Evolutionary conservation across 495 filamentous ascomycete species (phyloP), one percentile per base, ranked within the genome.

Genomic region (Penicillium chermesinum): DNA sequence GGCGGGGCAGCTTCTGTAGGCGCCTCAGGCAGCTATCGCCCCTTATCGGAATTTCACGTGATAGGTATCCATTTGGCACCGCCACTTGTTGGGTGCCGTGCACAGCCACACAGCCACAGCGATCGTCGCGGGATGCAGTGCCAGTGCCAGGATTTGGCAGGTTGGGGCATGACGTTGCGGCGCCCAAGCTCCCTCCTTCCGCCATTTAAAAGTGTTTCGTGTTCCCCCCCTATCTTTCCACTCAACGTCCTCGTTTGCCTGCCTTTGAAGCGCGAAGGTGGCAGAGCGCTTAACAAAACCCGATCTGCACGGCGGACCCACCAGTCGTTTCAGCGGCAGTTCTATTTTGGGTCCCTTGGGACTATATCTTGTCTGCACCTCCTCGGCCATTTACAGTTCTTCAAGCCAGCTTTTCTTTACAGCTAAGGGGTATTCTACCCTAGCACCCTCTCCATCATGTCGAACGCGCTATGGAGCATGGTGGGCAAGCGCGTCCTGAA

Each of bases 401-500:
- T 30, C 4, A 30, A 10, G 10, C 25, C 25, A 13, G 21, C 14
- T 41, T 18, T 38, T 18, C 13, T 43, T 35, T 50, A 56, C 52
- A 58, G 61, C 22, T 2, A 1, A 33, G 8, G 20, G 20, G 7
- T 7, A 9, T 37, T 27, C 44, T 18, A 7, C 30, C 10, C 2
- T 19, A 8, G 17, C 35, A 6, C 13, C 39, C 46, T 9, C 4
- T n/a, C 18, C 34, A 49, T 6, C 21, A 83, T 85, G 81, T 72
- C 81, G 19, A 62, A 66, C 34, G 42, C 72, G 30, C 55, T 85
- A 1, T 67, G 70, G 17, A 80, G 76, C 41, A 62, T 84, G 33
- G 70, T 88, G 35, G 73, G 77, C 52, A 84, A 87, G 61, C 81
- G 71, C 54, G 77, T 89, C 41, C 70, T 88, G 19, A 81, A 76